Conservation (phyloP, 2,329 filamentous ascomycete species). For the Sporothrix humicola region DNA sequence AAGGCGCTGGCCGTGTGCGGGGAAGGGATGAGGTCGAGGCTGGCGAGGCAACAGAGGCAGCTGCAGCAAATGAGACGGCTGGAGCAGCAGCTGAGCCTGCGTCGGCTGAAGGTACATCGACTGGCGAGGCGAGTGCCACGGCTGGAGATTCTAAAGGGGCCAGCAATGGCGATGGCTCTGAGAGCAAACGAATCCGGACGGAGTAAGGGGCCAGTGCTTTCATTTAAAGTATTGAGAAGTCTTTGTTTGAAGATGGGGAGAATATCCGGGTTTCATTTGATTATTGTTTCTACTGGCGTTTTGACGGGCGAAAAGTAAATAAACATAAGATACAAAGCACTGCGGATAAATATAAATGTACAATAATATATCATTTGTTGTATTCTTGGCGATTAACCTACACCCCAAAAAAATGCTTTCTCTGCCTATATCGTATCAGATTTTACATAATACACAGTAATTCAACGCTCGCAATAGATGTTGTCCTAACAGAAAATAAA, state of each 20-base stretch:
- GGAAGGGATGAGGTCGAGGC: conserved; percentile 60
- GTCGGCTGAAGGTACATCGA: background rate
- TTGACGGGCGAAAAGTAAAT: background rate
- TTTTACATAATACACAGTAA: background rate
- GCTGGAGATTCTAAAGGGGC: conserved; percentile 36
- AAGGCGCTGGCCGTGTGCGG: conserved; percentile 66
- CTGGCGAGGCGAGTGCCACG: background rate
- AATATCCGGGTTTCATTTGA: background rate
- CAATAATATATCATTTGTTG: background rate
- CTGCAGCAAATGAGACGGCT: background rate
- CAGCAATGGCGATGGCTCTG: conserved; percentile 47
- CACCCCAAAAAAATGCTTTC: no score
- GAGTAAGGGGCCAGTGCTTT: conserved; percentile 43
- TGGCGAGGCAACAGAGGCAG: conserved; percentile 39
- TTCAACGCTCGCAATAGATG: conserved; percentile 20
- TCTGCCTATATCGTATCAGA: no score
- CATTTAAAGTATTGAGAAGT: no score
- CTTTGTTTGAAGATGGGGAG: no score
- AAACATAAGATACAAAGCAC: background rate
- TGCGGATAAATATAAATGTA: background rate
- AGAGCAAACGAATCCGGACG: conserved; percentile 56
- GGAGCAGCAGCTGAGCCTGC: conserved; percentile 39
- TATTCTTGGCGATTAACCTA: background rate
- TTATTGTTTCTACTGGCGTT: background rate
- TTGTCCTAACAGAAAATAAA: background rate